Evolutionary conservation across 495 filamentous ascomycete genomes (phyloP).

Genomic region (Aspergillus avenaceus): DNA sequence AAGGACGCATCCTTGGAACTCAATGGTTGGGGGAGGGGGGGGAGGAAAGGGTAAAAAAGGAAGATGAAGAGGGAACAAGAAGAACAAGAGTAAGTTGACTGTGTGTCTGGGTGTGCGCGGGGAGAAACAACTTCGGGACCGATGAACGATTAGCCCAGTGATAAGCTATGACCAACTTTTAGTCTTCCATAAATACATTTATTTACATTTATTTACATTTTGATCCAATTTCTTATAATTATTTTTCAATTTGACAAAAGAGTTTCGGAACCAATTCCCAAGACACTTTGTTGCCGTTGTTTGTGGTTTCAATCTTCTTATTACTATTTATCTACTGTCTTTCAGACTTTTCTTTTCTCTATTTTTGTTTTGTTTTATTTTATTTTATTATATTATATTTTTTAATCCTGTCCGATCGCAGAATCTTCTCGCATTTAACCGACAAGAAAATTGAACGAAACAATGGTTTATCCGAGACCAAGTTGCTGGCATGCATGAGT

Average conservation of each 20-base stretch:
- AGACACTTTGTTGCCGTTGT: too few relatives aligned
- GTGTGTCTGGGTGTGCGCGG: conserved; percentile 43
- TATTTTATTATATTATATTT: too few relatives aligned
- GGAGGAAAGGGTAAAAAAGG: conserved; percentile 25
- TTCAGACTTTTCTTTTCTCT: background rate
- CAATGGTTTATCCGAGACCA: conserved; percentile 13
- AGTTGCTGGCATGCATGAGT: conserved; percentile 4
- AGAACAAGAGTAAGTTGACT: conserved; percentile 17
- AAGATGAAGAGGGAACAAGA: conserved; percentile 24
- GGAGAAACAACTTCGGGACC: conserved; percentile 13
- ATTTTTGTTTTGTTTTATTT: too few relatives aligned
- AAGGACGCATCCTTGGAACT: conserved; percentile 86
- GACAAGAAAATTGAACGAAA: conserved; percentile 10
- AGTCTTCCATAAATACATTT: too few relatives aligned
- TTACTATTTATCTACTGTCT: background rate
- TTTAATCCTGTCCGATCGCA: too few relatives aligned
- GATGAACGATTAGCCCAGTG: conserved; percentile 16
- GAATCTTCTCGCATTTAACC: conserved; percentile 5
- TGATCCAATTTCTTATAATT: too few relatives aligned
- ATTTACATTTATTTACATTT: too few relatives aligned
- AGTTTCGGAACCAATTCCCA: too few relatives aligned
- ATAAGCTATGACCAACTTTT: conserved; percentile 17
- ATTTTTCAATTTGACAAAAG: too few relatives aligned
- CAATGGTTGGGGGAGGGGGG: conserved; percentile 75
- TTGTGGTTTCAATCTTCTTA: too few relatives aligned